These are phyloP conservation scores for Xylariaceae sp. DNA, from an alignment of 2,329 filamentous ascomycete genomes.

Conservation along the genomic window DNA sequence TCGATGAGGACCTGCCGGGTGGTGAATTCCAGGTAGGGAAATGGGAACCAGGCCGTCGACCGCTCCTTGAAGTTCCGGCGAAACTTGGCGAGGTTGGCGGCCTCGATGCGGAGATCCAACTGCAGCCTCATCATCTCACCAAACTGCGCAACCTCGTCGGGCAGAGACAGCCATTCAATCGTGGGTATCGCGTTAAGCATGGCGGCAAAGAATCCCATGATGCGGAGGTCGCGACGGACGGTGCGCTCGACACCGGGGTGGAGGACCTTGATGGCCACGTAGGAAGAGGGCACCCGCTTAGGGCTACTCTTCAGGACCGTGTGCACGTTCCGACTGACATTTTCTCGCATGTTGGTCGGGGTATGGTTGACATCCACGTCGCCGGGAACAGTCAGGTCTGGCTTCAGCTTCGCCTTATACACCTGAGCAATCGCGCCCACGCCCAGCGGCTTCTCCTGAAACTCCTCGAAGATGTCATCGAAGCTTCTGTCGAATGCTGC, in stretches of 20 bases:
- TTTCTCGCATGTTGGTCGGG: conserved; percentile 53
- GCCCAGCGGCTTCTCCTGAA: conserved; percentile 79
- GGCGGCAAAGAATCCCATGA: conserved; percentile 88
- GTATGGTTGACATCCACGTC: conserved; percentile 47
- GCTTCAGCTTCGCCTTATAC: conserved; percentile 88
- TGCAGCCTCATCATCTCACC: conserved; percentile 99
- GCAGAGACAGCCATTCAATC: conserved; percentile 94
- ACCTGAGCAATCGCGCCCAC: conserved; percentile 97
- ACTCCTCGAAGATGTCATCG: conserved; percentile 93
- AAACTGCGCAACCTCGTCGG: conserved; percentile 89
- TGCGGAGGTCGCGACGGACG: conserved; percentile 82
- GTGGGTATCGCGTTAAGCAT: conserved; percentile 82
- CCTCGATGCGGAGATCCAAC: conserved; percentile 88
- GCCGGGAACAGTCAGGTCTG: conserved; percentile 60
- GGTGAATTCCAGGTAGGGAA: conserved; percentile 85
- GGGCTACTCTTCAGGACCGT: conserved; percentile 80
- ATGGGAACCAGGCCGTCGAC: conserved; percentile 93
- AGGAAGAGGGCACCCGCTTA: conserved; percentile 76
- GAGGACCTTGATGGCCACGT: conserved; percentile 92
- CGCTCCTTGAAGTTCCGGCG: conserved; percentile 83
- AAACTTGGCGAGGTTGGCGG: conserved; percentile 82
- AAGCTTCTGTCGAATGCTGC: conserved; percentile 75
- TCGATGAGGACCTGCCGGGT: conserved; percentile 89
- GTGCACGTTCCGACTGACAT: conserved; percentile 75
- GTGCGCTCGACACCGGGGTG: conserved; percentile 86